These are phyloP conservation scores for Rhizopogon vesiculosus DNA, from an alignment of 768 basidiomycete genomes.

Conservation along the genomic window DNA sequence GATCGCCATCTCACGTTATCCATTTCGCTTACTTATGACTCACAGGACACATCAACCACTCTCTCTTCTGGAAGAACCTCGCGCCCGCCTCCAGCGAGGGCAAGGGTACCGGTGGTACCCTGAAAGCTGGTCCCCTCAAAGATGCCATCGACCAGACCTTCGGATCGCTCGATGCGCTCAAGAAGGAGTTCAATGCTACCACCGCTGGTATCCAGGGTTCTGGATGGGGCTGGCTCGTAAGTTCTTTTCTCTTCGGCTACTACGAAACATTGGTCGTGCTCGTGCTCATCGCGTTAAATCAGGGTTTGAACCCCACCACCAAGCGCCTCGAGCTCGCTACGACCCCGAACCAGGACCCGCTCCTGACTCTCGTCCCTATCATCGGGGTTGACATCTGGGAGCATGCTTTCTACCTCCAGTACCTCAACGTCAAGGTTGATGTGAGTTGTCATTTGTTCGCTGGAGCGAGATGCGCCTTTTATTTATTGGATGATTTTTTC, in stretches of 20 bases:
- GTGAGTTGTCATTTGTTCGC: constrained; percentile 43
- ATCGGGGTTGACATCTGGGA: constrained; percentile 96
- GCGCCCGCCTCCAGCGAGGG: constrained; percentile 52
- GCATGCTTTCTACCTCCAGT: constrained; percentile 95
- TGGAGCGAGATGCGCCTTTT: neutral
- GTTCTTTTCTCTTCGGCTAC: constrained; percentile 24
- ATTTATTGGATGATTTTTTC: neutral
- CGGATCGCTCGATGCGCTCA: constrained; percentile 66
- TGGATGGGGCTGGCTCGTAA: constrained; percentile 95
- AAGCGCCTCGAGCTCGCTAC: constrained; percentile 83
- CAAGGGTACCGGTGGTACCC: constrained; percentile 56
- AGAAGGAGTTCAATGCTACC: constrained; percentile 79
- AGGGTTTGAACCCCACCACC: constrained; percentile 67
- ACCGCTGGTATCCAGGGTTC: constrained; percentile 88
- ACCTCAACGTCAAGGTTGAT: constrained; percentile 91
- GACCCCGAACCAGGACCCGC: constrained; percentile 95
- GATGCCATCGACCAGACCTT: constrained; percentile 56
- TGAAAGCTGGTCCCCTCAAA: constrained; percentile 64
- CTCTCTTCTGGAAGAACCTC: constrained; percentile 95
- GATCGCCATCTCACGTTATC: constrained; percentile 5
- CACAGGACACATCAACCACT: constrained; percentile 87
- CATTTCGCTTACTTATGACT: constrained; percentile 41
- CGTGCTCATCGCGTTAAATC: neutral
- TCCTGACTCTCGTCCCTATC: constrained; percentile 70
- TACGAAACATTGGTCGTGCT: neutral